Evolutionary conservation across 306 rosid species (phyloP).

Genomic region (Pterocarpus santalinus): DNA sequence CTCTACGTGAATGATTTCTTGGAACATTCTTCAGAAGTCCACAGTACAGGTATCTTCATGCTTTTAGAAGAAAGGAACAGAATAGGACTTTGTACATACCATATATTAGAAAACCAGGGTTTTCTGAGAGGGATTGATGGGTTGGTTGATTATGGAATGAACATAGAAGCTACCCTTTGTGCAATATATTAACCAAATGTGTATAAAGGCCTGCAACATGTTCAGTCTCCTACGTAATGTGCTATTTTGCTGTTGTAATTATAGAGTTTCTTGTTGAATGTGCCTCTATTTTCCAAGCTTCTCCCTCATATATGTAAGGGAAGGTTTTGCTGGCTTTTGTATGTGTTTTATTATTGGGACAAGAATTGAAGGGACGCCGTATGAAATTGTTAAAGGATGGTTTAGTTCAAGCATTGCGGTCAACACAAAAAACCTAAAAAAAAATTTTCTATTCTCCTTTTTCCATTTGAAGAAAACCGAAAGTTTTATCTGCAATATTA

Average conservation of each 20-base stretch:
- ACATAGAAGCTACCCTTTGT: constrained; percentile 33
- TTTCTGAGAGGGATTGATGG: constrained; percentile 27
- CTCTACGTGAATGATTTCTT: constrained; percentile 39
- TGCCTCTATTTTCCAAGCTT: background rate
- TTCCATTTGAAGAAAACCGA: too few relatives aligned
- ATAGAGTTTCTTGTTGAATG: constrained; percentile 4
- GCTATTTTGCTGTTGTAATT: constrained; percentile 15
- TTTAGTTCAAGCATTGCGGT: background rate
- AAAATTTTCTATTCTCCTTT: too few relatives aligned
- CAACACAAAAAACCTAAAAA: background rate
- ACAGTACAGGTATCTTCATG: background rate
- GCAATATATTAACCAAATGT: constrained; percentile 37
- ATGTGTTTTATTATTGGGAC: background rate
- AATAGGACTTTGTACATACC: background rate
- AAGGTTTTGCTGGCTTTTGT: constrained; percentile 2
- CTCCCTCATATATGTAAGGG: background rate
- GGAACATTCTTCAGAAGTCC: constrained; percentile 22
- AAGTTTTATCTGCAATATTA: too few relatives aligned
- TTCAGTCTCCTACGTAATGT: constrained; percentile 24
- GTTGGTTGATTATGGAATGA: constrained; percentile 44
- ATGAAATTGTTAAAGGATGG: constrained; percentile 13
- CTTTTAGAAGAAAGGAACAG: constrained; percentile 16
- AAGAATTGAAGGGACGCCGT: constrained; percentile 5
- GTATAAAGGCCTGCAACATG: constrained; percentile 34
- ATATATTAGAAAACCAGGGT: constrained; percentile 42